Base-by-base conservation (phyloP, 805 yeast genomes). In the Candida golubevii region DNA sequence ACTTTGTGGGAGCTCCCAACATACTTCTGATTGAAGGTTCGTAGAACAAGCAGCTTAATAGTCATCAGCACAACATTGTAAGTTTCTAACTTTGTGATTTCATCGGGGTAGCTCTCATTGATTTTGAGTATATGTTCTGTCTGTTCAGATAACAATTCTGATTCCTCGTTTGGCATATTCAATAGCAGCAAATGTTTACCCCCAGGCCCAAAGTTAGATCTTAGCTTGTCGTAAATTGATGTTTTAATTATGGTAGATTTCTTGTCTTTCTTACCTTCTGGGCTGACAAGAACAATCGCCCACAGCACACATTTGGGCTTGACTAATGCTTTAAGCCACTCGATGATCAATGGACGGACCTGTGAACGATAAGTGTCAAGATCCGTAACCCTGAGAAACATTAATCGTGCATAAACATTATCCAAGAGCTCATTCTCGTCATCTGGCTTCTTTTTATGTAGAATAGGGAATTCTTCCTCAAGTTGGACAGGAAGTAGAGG, bases 331-430 rank as follows among this genome's bases (percentile, higher is more conserved):
- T 74, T 69, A 26, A 86, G 67, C 98, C 99, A 93, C 52, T 85
- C 93, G 38, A 74, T 75, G 18, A 90, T 79, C 51, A 88, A 67
- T 1, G 95, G 96, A 33, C 99, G 75, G 0, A 85, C 88, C 55
- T 83, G 86, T 0, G 84, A 62, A 47, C 95, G 71, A 61, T 91
- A 91, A 1, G 78, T 78, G 12, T 91, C 98, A 14, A 84, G 61
- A 36, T 77, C 78, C 6, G 78, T 80, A 47, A 83, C 78, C 44
- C 75, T 75, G 7, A 91, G 72, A 44, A 90, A 77, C 69, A 91
- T 81, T 15, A 89, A 57, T 50, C 83, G 75, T 37, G 86, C 67
- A 52, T 83, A 80, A n/a, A 42, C 42, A 31, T 41, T 26, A 26
- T 29, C 30, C 32, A 34, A 18, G 3, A 35, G 33, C 18, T 7